Conservation (phyloP, 2,329 filamentous ascomycete species). For the Phyllosticta ampelicida region DNA sequence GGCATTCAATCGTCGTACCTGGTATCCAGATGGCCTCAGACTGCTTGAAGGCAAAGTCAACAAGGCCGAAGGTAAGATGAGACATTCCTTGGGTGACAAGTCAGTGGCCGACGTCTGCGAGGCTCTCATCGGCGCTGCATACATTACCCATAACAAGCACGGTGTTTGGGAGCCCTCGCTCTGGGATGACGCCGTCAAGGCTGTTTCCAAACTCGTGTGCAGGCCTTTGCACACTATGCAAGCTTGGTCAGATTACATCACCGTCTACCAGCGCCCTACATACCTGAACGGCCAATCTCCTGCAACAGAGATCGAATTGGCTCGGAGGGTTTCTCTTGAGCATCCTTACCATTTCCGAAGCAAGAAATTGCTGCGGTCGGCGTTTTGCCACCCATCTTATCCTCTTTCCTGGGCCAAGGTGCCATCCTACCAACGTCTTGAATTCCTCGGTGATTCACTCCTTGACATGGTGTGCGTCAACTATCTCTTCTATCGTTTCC, state of each 20-base stretch:
- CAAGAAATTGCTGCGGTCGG: slow-evolving; percentile 67
- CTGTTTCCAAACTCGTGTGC: slow-evolving; percentile 60
- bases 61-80: slow-evolving; percentile 37
- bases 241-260: slow-evolving; percentile 62
- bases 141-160: slow-evolving; percentile 43
- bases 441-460: slow-evolving; percentile 83
- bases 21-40: slow-evolving; percentile 76
- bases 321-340: slow-evolving; percentile 49
- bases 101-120: slow-evolving; percentile 91
- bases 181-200: slow-evolving; percentile 51
- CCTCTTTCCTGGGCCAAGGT: slow-evolving; percentile 64
- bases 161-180: slow-evolving; percentile 33
- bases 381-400: slow-evolving; percentile 81
- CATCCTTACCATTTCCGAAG: slow-evolving; percentile 60
- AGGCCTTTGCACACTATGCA: slow-evolving; percentile 59
- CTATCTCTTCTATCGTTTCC: slow-evolving; percentile 66
- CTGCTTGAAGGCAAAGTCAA: slow-evolving; percentile 61
- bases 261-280: slow-evolving; percentile 53
- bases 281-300: slow-evolving; percentile 58
- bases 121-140: slow-evolving; percentile 79
- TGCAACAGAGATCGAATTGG: slow-evolving; percentile 58
- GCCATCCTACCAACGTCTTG: slow-evolving; percentile 80
- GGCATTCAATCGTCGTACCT: slow-evolving; percentile 62
- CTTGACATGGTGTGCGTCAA: slow-evolving; percentile 80
- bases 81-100: slow-evolving; percentile 72